Evolutionary conservation across 768 basidiomycete species (phyloP), one percentile per base, ranked within the genome.

Genomic region (Naganishia friedmannii): DNA sequence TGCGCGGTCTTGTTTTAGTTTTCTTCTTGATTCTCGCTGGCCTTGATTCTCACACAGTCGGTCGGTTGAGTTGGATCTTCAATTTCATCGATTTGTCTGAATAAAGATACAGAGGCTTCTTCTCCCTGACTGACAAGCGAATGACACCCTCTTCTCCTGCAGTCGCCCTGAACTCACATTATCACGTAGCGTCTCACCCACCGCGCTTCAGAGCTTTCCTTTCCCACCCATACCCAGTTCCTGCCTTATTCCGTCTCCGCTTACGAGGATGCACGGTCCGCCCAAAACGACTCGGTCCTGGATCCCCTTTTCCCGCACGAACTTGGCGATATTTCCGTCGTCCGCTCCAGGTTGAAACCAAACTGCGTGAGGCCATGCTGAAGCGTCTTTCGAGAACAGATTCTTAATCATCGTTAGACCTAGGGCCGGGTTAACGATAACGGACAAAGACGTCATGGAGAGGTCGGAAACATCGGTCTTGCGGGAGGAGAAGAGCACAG

Each of bases 271-370:
- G 77, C 93, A 95, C 12, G 90, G 88, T 12, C 93, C 93, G 31
- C 90, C 89, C 77, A 86, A 87, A 60, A 94, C 85, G n/a, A 90
- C 89, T 70, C 84, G 84, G 76, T 87, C 87, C 39, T 83, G 81
- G 73, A 92, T 80, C 4, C 83, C 85, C 63, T 88, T 87, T 69
- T 87, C 85, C 48, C 86, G 84, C 77, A 93, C 87, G 74, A 86
- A 93, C 19, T 83, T 75, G 19, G 83, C 80, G 56, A 93, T 90
- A 2, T 81, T 80, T 19, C 83, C 84, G 74, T 91, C 88, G 73
- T 89, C 88, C 8, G 92, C 90, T 26, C 92, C 92, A 8, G 93
- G 93, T 78, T 95, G 93, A 34, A 94, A 85, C 93, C 93, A 95
- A 53, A 93, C 84, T 3, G 88, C 85, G 81, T 80, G n/a, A 87